phyloP scores from a whole-genome alignment of 176 grass and related monocot genomes.

The bread wheat (Triticum aestivum) region DNA sequence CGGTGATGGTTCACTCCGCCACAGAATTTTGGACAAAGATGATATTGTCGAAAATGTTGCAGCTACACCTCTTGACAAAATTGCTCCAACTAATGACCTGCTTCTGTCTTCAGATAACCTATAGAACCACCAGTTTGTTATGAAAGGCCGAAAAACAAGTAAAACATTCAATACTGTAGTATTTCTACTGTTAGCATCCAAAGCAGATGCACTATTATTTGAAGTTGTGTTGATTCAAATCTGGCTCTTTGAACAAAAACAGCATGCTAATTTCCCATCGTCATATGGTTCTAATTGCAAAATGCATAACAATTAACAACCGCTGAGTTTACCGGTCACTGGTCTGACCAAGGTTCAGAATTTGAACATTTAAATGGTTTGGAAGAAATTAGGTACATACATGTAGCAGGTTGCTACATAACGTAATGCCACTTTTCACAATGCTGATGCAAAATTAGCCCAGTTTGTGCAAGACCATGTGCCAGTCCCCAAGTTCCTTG shows the following conservation, averaged over 20 bases:
- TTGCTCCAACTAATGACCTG: conserved; percentile 94
- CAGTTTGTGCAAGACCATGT: neutral
- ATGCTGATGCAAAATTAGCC: neutral
- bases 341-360: neutral
- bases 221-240: neutral
- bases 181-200: neutral
- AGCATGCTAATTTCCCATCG: neutral
- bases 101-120: conserved; percentile 93
- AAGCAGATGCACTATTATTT: neutral
- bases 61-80: conserved; percentile 86
- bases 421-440: neutral
- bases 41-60: conserved; percentile 90
- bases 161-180: conserved; percentile 5
- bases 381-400: neutral
- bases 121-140: conserved; percentile 20
- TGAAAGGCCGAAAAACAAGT: neutral
- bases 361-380: neutral
- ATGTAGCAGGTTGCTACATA: neutral
- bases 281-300: conserved; percentile 2
- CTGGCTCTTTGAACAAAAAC: neutral
- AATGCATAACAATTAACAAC: neutral
- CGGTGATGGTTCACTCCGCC: conserved; percentile 67
- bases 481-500: neutral
- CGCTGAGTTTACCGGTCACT: neutral
- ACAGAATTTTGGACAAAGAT: conserved; percentile 90